phyloP scores from a whole-genome alignment of 2,329 filamentous ascomycete genomes.

The Aureobasidium sp. region DNA sequence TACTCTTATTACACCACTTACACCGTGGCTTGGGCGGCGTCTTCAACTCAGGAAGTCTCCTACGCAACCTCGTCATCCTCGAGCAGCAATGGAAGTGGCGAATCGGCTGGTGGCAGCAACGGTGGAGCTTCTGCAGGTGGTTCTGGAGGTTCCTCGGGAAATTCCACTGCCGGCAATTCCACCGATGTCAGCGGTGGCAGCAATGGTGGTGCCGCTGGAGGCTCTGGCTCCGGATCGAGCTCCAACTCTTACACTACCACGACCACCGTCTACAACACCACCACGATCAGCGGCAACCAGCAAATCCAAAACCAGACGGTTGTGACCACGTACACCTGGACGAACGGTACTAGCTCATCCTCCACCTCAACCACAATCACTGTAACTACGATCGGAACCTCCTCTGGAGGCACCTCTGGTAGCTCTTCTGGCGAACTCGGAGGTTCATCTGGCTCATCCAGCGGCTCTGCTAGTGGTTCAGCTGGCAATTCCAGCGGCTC shows the following conservation, averaged over 20 bases:
- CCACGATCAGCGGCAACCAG: neutral
- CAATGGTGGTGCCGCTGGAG: constrained; percentile 20
- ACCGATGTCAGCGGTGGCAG: neutral
- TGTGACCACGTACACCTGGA: constrained; percentile 16
- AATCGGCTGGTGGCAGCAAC: constrained; percentile 17
- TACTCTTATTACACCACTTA: constrained; percentile 26
- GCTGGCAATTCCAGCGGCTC: constrained; percentile 10
- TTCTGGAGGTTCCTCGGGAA: neutral
- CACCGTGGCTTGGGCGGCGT: constrained; percentile 25
- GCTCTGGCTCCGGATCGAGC: neutral
- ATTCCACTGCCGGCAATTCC: neutral
- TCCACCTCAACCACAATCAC: constrained; percentile 13
- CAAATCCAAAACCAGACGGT: constrained; percentile 9
- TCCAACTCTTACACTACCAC: constrained; percentile 2
- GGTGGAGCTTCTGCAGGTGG: constrained; percentile 12
- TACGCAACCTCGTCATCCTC: constrained; percentile 21
- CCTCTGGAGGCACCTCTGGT: constrained; percentile 19
- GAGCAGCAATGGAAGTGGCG: constrained; percentile 13
- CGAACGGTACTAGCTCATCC: constrained; percentile 7
- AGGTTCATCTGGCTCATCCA: neutral
- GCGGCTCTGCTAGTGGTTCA: constrained; percentile 1
- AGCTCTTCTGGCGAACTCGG: constrained; percentile 17
- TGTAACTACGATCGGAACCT: constrained; percentile 6
- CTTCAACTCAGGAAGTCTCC: constrained; percentile 24
- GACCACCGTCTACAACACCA: constrained; percentile 12